Base-by-base conservation (phyloP, 768 basidiomycete species). In the Auriscalpium vulgare region DNA sequence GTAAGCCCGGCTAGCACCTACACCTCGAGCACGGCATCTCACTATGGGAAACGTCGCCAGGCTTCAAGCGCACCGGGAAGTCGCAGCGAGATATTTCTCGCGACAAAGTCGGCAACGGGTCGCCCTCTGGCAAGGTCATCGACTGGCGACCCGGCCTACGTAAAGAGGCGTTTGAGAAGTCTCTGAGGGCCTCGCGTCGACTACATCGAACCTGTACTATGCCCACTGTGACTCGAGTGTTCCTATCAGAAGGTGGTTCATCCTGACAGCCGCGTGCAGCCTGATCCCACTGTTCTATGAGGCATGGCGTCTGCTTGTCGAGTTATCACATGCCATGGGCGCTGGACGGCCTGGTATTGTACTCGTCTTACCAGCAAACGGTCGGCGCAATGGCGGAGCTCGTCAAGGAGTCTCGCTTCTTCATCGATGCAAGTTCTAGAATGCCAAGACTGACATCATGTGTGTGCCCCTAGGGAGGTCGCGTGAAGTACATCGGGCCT, bases 31-130 rank as follows among this genome's bases (percentile, higher is more conserved):
- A 19, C 21, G 2, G 21, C 21, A 21, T 21, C 21, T 43, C 34
- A 6, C 21, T 11, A 19, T 6, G 2, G 14, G 14, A 10, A 10
- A 40, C 4, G 14, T 10, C 11, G n/a, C 9, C 60, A 78, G 80
- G 81, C 79, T n/a, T 84, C 65, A 73, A 77, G 61, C 70, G 71
- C n/a, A 80, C 76, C 11, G 81, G 80, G 16, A 79, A 79, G 57
- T n/a, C 71, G 80, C 40, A 58, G 71, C 37, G 71, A 79, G 19
- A 80, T 83, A 37, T 75, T 75, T 66, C 64, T 75, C 7, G 71
- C 70, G 1, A 73, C 71, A n/a, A 75, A 75, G 56, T 74, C 56
- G 72, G 70, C 4, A 47, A 63, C 29, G 56, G 53, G 35, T 23
- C 49, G 11, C 36, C 59, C 2, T 56, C 51, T 8, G 48, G 59